phyloP scores from a whole-genome alignment of 192 early-diverging fungal species.

The Linnemannia elongata region DNA sequence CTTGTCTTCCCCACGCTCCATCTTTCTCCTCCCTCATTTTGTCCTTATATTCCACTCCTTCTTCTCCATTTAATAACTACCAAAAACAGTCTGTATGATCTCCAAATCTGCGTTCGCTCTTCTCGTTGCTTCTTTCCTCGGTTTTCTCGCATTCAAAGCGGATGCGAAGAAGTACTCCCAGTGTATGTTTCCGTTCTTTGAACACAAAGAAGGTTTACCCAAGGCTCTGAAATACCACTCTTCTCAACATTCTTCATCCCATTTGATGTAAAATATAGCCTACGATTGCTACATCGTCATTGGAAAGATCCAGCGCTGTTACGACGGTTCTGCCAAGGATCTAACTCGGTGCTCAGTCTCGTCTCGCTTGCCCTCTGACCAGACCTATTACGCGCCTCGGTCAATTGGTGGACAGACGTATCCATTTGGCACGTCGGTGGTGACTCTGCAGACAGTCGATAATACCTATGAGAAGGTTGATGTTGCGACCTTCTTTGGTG shows the following conservation, averaged over 20 bases:
- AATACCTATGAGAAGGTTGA: background rate
- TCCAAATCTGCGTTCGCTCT: background rate
- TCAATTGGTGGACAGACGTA: conserved; percentile 30
- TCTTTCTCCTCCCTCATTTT: background rate
- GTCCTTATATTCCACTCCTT: background rate
- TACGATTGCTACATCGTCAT: conserved; percentile 30
- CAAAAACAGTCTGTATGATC: background rate
- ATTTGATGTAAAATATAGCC: background rate
- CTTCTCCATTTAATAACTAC: background rate
- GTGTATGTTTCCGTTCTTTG: background rate
- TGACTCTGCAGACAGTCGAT: conserved; percentile 23
- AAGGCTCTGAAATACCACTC: too few relatives aligned
- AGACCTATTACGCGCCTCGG: conserved; percentile 19
- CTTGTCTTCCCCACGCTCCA: background rate
- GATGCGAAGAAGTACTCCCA: background rate
- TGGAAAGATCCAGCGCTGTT: conserved; percentile 26
- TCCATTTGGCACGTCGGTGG: conserved; percentile 22
- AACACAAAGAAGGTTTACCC: too few relatives aligned
- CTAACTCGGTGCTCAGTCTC: conserved; percentile 15
- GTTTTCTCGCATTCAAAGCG: background rate
- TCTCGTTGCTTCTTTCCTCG: background rate
- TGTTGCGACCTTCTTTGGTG: conserved; percentile 24
- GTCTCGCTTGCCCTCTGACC: conserved; percentile 19
- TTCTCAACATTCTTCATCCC: background rate
- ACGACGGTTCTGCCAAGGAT: conserved; percentile 18